Evolutionary conservation across 208 protist species (phyloP), one percentile per base, ranked within the genome.

Genomic region (Balamuthia mandrillaris): DNA sequence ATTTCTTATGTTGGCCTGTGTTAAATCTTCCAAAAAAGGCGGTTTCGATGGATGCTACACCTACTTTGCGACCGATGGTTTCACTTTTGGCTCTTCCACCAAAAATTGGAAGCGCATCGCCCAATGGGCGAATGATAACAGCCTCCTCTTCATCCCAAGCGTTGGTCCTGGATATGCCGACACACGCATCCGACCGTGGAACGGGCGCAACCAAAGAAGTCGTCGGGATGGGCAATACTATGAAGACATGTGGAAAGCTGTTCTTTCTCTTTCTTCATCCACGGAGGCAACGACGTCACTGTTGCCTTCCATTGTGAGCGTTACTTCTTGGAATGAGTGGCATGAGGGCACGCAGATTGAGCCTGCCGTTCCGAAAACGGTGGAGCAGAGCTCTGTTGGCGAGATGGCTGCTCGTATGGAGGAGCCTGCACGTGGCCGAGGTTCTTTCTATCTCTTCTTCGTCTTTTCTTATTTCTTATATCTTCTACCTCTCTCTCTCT

Each of bases 31-130:
- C 10, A 21, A 14, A 5, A 39, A 74, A 9, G 86, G 60, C 3
- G 63, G 75, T 24, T 93, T 94, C 86, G 92, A 94, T 56, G 92
- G 91, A 18, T 51, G 90, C 51, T 94, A 94, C 86, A 92, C 90
- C 6, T 94, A 94, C 79, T 94, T 94, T 85, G 92, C 88, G 7
- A 42, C 86, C 16, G 70, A 87, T 54, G 81, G 84, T 58, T 92
- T 93, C 79, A 91, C 90, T 2, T 2, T 87, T 14, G 91, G 89
- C 16, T 88, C 81, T 16, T 84, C 61, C 31, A 29, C 24, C 10
- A 12, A 16, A 6, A 85, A 91, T n/a, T 94, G 92, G 92, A 14
- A 41, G 10, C 16, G 29, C n/a, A 56, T 93, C 21, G 18, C 74
- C 41, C 63, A 74, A 18, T 87, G 27, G 51, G 88, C 88, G 0